Conservation (phyloP, 352 stramenopile species). For the Plasmopara muralis region DNA sequence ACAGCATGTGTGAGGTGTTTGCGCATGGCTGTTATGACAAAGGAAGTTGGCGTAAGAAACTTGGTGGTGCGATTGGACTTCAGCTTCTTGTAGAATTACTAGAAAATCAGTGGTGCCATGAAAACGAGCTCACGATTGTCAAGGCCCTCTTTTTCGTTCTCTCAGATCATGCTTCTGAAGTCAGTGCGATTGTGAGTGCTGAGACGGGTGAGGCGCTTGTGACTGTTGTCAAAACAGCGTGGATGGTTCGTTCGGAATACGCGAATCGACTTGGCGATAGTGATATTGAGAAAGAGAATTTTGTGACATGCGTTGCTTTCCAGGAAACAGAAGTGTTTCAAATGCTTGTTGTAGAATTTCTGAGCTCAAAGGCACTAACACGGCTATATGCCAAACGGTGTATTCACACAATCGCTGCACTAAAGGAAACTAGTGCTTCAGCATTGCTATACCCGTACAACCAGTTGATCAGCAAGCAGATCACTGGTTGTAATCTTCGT, state of each 20-base stretch:
- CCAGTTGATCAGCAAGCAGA: slow-evolving; percentile 79
- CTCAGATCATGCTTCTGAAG: slow-evolving; percentile 78
- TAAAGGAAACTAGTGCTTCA: slow-evolving; percentile 55
- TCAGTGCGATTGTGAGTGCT: slow-evolving; percentile 66
- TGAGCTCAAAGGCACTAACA: slow-evolving; percentile 67
- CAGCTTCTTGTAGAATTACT: slow-evolving; percentile 59
- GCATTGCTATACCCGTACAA: slow-evolving; percentile 78
- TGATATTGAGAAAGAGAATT: slow-evolving; percentile 49
- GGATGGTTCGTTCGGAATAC: slow-evolving; percentile 34
- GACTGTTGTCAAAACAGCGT: slow-evolving; percentile 50
- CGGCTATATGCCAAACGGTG: slow-evolving; percentile 66
- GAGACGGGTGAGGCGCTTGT: slow-evolving; percentile 65
- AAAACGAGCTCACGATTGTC: slow-evolving; percentile 81
- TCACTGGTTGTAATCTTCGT: slow-evolving; percentile 71
- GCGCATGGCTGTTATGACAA: slow-evolving; percentile 84
- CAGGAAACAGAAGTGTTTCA: slow-evolving; percentile 84
- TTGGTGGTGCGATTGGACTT: slow-evolving; percentile 69
- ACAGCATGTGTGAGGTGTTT: slow-evolving; percentile 74
- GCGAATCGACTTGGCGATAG: slow-evolving; percentile 25
- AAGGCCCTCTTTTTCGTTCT: slow-evolving; percentile 86
- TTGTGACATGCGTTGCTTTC: slow-evolving; percentile 64
- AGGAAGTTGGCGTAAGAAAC: slow-evolving; percentile 74
- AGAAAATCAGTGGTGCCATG: slow-evolving; percentile 70
- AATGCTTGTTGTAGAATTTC: slow-evolving; percentile 82
- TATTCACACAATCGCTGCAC: slow-evolving; percentile 47